Percentiles rank a stretch among this genome's conserved stretches.
These are phyloP conservation scores for Vanrija sp. DNA, from an alignment of 1,284 basidiomycete genomes.

Conservation along the genomic window DNA sequence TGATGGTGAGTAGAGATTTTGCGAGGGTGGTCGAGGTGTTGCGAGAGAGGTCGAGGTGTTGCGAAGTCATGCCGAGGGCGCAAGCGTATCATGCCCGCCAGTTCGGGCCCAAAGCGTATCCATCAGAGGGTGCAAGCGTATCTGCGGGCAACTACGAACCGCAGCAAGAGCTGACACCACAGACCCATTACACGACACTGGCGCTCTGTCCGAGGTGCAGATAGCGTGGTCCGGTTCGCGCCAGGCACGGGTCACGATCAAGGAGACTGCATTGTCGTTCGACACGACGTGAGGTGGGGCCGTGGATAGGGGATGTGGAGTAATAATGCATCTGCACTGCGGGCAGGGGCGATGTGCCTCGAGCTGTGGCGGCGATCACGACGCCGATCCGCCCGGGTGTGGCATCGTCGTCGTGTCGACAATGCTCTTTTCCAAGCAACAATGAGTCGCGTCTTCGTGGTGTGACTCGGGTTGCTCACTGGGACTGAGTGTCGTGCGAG, in stretches of 20 bases:
- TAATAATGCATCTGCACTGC: no score
- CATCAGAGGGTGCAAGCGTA: no score
- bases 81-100: not conserved
- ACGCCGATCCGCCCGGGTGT: not conserved
- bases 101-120: no score
- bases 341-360: no score
- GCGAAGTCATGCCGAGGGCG: not conserved
- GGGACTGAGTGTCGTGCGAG: no score
- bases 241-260: conserved; percentile 73
- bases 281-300: conserved; percentile 54
- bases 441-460: not conserved
- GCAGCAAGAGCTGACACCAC: conserved; percentile 3
- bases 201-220: conserved; percentile 65
- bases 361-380: no score
- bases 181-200: conserved; percentile 68
- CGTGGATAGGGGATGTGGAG: no score
- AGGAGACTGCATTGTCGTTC: conserved; percentile 75
- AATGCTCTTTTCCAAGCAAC: not conserved
- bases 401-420: not conserved
- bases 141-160: not conserved
- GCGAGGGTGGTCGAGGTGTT: not conserved
- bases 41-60: not conserved
- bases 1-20: conserved; percentile 44
- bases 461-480: no score
- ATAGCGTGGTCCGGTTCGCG: conserved; percentile 81